A percentile compares a stretch with the other conserved stretches of the same genome.
These are phyloP conservation scores for Monosporascus cannonballus DNA, from an alignment of 2,329 filamentous ascomycete species.

Conservation along the genomic window DNA sequence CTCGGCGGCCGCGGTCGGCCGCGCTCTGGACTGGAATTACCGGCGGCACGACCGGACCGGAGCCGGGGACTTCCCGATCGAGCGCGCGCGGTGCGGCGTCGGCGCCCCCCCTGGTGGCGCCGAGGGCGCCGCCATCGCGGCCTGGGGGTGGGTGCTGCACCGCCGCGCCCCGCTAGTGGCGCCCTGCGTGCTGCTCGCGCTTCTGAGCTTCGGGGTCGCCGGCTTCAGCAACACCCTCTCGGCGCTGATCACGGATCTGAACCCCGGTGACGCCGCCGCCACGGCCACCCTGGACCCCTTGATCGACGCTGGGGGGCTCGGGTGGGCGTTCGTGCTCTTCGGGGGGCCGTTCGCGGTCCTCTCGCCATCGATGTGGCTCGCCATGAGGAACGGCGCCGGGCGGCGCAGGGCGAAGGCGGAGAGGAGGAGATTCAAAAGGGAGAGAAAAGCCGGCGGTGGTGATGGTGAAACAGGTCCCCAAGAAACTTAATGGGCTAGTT, in stretches of 20 bases:
- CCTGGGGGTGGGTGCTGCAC: constrained; percentile 55
- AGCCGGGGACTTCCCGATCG: constrained; percentile 34
- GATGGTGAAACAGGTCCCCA: no score
- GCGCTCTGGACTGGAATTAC: constrained; percentile 56
- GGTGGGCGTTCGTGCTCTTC: constrained; percentile 55
- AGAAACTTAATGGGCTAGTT: no score
- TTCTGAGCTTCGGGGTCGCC: constrained; percentile 50
- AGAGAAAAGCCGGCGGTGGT: not conserved
- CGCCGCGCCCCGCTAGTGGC: constrained; percentile 41
- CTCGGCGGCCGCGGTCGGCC: constrained; percentile 32
- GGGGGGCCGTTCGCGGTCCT: constrained; percentile 41
- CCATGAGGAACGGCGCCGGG: constrained; percentile 38
- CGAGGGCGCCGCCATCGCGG: constrained; percentile 44
- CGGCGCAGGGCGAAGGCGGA: constrained; percentile 44
- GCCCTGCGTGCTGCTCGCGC: constrained; percentile 48
- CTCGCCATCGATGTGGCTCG: constrained; percentile 41
- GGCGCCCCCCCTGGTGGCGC: constrained; percentile 47
- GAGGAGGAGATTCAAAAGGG: constrained; percentile 6
- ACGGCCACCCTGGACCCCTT: constrained; percentile 55
- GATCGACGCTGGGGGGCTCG: constrained; percentile 46
- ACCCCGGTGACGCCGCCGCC: constrained; percentile 49
- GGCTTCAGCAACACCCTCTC: constrained; percentile 54
- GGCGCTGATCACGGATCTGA: constrained; percentile 56
- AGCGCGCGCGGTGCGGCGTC: constrained; percentile 45
- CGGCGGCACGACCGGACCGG: constrained; percentile 37